These are phyloP conservation scores for Groenewaldozyma tartarivorans DNA, from an alignment of 805 yeast genomes.

Conservation along the genomic window DNA sequence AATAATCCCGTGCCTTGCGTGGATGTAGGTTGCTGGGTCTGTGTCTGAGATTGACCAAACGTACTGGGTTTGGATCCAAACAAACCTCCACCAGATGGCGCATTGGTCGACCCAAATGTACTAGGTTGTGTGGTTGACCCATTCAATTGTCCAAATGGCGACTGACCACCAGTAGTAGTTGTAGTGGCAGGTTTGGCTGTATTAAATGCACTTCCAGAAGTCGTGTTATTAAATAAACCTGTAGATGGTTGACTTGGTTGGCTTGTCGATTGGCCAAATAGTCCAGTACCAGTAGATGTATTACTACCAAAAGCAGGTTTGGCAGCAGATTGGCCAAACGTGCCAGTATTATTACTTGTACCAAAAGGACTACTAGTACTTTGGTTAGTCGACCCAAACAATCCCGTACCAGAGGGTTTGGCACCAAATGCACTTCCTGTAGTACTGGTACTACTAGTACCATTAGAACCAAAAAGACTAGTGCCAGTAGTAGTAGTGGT, in stretches of 20 bases:
- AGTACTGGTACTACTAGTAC: slow-evolving; percentile 15
- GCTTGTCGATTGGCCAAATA: slow-evolving; percentile 6
- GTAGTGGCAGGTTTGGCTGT: no score
- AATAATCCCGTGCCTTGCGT: no score
- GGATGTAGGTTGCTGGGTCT: neutral
- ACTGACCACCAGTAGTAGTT: no score
- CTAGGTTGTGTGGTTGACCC: no score
- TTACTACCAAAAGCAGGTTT: no score
- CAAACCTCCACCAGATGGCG: no score
- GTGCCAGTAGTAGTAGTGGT: slow-evolving; percentile 16
- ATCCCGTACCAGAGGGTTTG: slow-evolving; percentile 12
- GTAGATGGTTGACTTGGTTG: slow-evolving; percentile 17
- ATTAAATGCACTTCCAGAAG: no score
- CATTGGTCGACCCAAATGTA: no score
- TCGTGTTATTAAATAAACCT: no score
- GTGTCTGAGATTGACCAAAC: neutral
- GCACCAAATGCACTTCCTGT: slow-evolving; percentile 20
- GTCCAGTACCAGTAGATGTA: slow-evolving; percentile 7
- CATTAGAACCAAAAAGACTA: slow-evolving; percentile 19
- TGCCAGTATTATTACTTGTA: neutral
- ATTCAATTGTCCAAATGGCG: no score
- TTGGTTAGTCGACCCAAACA: slow-evolving; percentile 25
- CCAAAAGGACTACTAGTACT: slow-evolving; percentile 10
- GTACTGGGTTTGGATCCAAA: no score
- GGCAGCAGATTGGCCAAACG: slow-evolving; percentile 10